Base-by-base conservation (phyloP, 768 basidiomycete genomes). In the Fistulinella prunicolor region DNA sequence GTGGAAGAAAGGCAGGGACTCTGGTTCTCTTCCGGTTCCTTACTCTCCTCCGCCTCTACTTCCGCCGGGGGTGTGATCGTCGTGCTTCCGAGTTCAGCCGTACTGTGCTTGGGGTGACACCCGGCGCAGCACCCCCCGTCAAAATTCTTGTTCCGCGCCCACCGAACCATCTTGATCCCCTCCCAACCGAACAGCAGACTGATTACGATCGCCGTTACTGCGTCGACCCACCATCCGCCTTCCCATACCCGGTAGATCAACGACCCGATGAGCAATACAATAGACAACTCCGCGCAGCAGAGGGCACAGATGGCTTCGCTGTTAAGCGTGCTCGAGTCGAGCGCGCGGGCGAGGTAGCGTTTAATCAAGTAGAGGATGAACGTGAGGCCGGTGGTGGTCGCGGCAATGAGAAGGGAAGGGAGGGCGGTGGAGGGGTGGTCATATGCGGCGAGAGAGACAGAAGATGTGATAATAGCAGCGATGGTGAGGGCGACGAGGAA, bases 181-280 rank as follows among this genome's bases (percentile, higher is more conserved):
- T 77, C 75, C 71, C 73, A 71, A 9, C 67, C 72, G 45, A 77
- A 77, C 38, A 76, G 53, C 8, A 73, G 3, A 3, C 66, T 68
- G 26, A 77, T 62, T 10, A 68, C 44, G 21, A 77, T 64, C 1
- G 73, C 64, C 10, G 75, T 76, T n/a, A 67, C 69, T 17, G 70
- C 57, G 46, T 77, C 76, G 12, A 75, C 59, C 75, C 76, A 77
- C 76, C 75, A 76, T 0, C 74, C 76, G n/a, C 71, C 68, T 6
- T 57, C 48, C 75, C 75, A 74, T 4, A 69, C 52, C 7, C 67
- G 57, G 37, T 62, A 75, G 23, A 75, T 62, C 40, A 74, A 46
- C 5, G 68, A 67, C 2, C 75, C 76, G 2, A 70, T 34, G 46
- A 77, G 71, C 13, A 77, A 56, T 2, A 77, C 73, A 19, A 64